Evolutionary conservation across 352 stramenopile genomes (phyloP).

Genomic region (Pythium chondricola): DNA sequence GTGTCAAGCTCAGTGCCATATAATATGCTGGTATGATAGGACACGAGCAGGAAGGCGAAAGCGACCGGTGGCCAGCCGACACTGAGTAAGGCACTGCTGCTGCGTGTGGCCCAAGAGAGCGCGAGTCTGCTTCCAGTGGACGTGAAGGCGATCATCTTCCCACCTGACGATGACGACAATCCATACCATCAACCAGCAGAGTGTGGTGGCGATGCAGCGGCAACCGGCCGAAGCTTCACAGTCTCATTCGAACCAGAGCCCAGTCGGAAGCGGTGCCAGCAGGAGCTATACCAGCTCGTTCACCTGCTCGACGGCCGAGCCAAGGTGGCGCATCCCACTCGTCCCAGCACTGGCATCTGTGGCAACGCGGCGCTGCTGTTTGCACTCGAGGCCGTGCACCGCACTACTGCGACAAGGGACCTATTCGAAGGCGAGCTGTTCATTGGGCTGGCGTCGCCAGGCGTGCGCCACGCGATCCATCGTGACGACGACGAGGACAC

Average conservation of each 20-base stretch:
- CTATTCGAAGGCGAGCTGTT: constrained; percentile 7
- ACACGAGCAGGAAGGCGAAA: constrained; percentile 15
- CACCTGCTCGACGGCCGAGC: constrained; percentile 43
- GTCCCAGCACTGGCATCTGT: constrained; percentile 60
- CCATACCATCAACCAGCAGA: too few relatives aligned
- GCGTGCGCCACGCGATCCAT: neutral
- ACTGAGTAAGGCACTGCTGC: constrained; percentile 14
- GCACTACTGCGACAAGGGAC: too few relatives aligned
- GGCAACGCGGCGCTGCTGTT: constrained; percentile 54
- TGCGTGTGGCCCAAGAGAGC: constrained; percentile 2
- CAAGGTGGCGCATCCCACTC: constrained; percentile 30
- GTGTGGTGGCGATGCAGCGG: too few relatives aligned
- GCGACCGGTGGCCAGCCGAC: neutral
- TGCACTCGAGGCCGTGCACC: constrained; percentile 16
- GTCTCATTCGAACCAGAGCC: too few relatives aligned
- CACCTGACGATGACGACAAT: neutral
- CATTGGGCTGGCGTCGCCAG: neutral
- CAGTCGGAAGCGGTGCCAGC: too few relatives aligned
- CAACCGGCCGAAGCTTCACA: too few relatives aligned
- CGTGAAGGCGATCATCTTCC: neutral
- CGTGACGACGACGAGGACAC: constrained; percentile 8
- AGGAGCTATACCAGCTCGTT: constrained; percentile 32
- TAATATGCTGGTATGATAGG: constrained; percentile 1
- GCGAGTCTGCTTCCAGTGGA: neutral
- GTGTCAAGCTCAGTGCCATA: neutral